phyloP scores from a whole-genome alignment of 805 yeast species.

The Zygoascus ofunaensis region DNA sequence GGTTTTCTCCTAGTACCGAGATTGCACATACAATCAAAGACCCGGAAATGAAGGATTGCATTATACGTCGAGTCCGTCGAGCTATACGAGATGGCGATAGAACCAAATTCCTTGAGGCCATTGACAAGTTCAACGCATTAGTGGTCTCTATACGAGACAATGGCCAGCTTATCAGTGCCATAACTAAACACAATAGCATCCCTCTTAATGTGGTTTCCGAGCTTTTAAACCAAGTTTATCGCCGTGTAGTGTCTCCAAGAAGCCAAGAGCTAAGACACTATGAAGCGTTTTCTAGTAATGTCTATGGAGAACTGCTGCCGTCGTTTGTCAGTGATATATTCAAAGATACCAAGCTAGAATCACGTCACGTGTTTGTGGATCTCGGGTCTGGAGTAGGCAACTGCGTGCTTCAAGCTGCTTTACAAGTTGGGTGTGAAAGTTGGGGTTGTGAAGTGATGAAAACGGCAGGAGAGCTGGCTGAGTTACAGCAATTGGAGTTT shows the following conservation, averaged over 20 bases:
- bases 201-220: conserved; percentile 45
- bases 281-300: conserved; percentile 81
- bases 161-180: conserved; percentile 26
- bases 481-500: conserved; percentile 50
- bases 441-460: conserved; percentile 89
- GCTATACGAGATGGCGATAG: conserved; percentile 25
- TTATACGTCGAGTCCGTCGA: conserved; percentile 24
- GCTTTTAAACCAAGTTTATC: conserved; percentile 60
- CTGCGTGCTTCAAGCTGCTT: conserved; percentile 79
- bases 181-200: conserved; percentile 20
- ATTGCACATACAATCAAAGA: conserved; percentile 24
- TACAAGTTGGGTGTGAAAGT: conserved; percentile 74
- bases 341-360: conserved; percentile 44
- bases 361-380: conserved; percentile 62
- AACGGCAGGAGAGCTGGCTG: conserved; percentile 64
- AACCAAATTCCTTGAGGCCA: conserved; percentile 24
- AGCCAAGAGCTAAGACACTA: conserved; percentile 56
- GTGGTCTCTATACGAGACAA: conserved; percentile 30
- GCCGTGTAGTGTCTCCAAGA: conserved; percentile 70
- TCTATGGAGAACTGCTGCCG: conserved; percentile 86
- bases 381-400: conserved; percentile 94
- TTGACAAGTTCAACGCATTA: conserved; percentile 38
- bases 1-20: conserved; percentile 33
- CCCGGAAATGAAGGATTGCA: conserved; percentile 25
- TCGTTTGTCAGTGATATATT: conserved; percentile 61